Percentiles rank a stretch among this genome's conserved stretches.
These are phyloP conservation scores for Leucocoprinus birnbaumii DNA, from an alignment of 768 basidiomycete genomes.

Conservation along the genomic window DNA sequence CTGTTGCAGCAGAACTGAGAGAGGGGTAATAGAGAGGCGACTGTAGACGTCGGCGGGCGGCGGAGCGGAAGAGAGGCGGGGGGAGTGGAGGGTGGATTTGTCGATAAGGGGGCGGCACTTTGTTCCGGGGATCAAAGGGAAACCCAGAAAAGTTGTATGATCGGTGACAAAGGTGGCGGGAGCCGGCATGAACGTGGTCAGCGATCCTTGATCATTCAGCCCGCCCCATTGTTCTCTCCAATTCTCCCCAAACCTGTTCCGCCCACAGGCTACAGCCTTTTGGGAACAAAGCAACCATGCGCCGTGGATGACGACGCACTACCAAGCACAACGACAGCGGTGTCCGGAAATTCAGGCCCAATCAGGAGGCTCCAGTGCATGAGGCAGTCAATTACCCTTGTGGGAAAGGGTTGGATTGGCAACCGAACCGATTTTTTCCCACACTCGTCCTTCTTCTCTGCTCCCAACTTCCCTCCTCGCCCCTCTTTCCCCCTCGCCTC, in stretches of 20 bases:
- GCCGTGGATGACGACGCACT: not conserved
- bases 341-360: constrained; percentile 19
- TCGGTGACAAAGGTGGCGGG: constrained; percentile 5
- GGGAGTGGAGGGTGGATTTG: not conserved
- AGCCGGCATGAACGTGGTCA: not conserved
- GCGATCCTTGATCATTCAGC: constrained; percentile 2
- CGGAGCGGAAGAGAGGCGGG: not conserved
- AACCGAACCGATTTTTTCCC: constrained; percentile 30
- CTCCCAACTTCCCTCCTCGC: constrained; percentile 25
- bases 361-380: constrained; percentile 28
- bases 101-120: not conserved
- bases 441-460: constrained; percentile 24
- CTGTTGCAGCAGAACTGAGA: not conserved
- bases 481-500: constrained; percentile 21
- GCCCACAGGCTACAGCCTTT: not conserved
- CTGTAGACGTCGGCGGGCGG: not conserved
- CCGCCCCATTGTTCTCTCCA: not conserved
- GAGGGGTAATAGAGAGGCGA: not conserved
- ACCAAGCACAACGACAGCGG: not conserved
- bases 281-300: not conserved
- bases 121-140: constrained; percentile 6
- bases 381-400: constrained; percentile 31
- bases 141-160: not conserved
- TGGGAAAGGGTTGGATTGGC: constrained; percentile 29
- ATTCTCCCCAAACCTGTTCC: not conserved